A percentile compares a stretch with the other conserved stretches of the same genome.
These are phyloP conservation scores for Metschnikowia baotianmanensis DNA, from an alignment of 805 yeast species.

Conservation along the genomic window DNA sequence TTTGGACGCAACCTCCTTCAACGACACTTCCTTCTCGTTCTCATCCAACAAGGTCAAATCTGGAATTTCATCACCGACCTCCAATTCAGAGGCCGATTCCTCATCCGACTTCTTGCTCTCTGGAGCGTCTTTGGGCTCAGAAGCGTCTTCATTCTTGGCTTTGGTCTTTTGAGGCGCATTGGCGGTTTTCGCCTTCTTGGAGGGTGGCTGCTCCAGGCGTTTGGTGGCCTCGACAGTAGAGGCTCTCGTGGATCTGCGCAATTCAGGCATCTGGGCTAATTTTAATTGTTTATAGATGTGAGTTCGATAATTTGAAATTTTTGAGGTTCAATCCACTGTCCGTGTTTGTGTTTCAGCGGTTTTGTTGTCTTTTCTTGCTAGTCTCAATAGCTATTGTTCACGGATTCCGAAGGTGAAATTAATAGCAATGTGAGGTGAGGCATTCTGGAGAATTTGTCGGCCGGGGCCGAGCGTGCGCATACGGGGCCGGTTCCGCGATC, in stretches of 20 bases:
- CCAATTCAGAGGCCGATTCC: constrained; percentile 20
- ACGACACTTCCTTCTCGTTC: constrained; percentile 53
- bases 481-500: too few relatives aligned
- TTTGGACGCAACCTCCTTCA: constrained; percentile 29
- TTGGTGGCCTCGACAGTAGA: constrained; percentile 13
- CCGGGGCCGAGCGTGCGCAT: constrained; percentile 3
- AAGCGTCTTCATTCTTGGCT: not conserved
- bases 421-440: not conserved
- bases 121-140: constrained; percentile 4
- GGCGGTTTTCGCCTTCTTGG: constrained; percentile 14
- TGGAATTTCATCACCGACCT: constrained; percentile 67
- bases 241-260: constrained; percentile 19
- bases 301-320: too few relatives aligned
- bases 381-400: too few relatives aligned
- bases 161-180: constrained; percentile 1
- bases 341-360: not conserved
- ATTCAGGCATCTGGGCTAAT: constrained; percentile 14
- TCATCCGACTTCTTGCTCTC: constrained; percentile 1
- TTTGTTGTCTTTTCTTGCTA: not conserved
- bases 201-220: constrained; percentile 12
- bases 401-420: too few relatives aligned
- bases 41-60: constrained; percentile 63
- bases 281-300: not conserved
- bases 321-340: not conserved
- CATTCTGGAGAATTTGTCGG: constrained; percentile 2